Base-by-base conservation (phyloP, 345 rosid genomes). In the Conringia planisiliqua region DNA sequence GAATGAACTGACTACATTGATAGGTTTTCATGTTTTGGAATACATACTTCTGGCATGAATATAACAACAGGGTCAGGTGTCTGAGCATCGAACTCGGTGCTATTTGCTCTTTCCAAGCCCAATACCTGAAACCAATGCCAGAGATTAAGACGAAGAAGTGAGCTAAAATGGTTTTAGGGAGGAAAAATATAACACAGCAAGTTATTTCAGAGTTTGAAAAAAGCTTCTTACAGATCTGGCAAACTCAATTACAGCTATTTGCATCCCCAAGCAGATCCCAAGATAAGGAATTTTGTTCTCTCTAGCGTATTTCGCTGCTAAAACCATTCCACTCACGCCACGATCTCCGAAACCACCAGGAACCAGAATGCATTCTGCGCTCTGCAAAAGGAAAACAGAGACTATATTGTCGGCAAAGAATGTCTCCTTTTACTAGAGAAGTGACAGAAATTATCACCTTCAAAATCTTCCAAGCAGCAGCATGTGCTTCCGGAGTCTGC, bases 311-410 rank as follows among this genome's bases (percentile, higher is more conserved):
- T 88, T 92, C 38, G 98, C 93, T 62, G 99, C 97, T 78, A 96
- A 83, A 76, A 89, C 90, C 92, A 92, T 96, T 79, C 99, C 99
- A 60, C 78, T 80, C 64, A 95, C 94, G 48, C 99, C 99, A 72
- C 98, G 93, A 76, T 92, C 97, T 70, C 98, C 99, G 87, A 95
- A 95, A 30, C 99, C 99, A 79, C 98, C 99, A 61, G 99, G 99
- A 82, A 95, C 88, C 52, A 95, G 70, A 70, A 90, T 75, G 75
- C 99, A 94, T 78, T 91, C 86, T 55, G 98, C 97, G 66, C 87
- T 87, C 99, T 95, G 85, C 77, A 78, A 68, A 52, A 54, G 56
- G 50, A 35, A 74, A 78, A 61, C 4, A 24, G 38, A 44, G 43
- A 44, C 29, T 44, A 26, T 10, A 26, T 35, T 54, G 46, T 64